phyloP scores from a whole-genome alignment of 1,284 basidiomycete genomes.

The Coniferiporia sulphurascens region DNA sequence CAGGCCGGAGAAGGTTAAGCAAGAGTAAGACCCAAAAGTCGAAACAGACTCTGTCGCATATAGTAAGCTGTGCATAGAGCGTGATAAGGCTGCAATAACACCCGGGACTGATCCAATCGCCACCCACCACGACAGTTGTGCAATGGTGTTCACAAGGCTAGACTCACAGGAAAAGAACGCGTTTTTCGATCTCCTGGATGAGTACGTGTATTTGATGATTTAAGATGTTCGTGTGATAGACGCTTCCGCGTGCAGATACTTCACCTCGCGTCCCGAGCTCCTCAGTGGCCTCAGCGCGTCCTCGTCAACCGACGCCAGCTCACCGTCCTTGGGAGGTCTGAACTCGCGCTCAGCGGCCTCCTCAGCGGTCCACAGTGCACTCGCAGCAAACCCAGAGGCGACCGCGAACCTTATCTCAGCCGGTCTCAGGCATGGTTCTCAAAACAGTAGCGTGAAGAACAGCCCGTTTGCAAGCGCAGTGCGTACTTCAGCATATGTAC shows the following conservation, averaged over 20 bases:
- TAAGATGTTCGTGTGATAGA: background rate
- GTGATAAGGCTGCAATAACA: too few relatives aligned
- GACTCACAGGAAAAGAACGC: slow-evolving; percentile 65
- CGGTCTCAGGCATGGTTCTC: slow-evolving; percentile 32
- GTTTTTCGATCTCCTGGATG: slow-evolving; percentile 73
- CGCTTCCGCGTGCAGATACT: slow-evolving; percentile 44
- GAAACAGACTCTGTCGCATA: too few relatives aligned
- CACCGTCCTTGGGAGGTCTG: background rate
- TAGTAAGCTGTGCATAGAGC: too few relatives aligned
- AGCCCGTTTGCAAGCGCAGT: slow-evolving; percentile 16
- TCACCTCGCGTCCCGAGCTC: slow-evolving; percentile 69
- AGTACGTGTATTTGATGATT: slow-evolving; percentile 38
- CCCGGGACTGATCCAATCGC: too few relatives aligned
- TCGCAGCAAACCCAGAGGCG: slow-evolving; percentile 41
- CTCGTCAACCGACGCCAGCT: background rate
- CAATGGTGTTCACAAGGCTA: slow-evolving; percentile 68
- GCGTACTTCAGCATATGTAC: background rate
- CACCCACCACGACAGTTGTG: background rate
- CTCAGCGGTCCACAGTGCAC: slow-evolving; percentile 44
- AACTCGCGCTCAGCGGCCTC: slow-evolving; percentile 30
- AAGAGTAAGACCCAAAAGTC: too few relatives aligned
- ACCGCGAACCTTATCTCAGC: slow-evolving; percentile 38
- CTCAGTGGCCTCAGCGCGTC: slow-evolving; percentile 25
- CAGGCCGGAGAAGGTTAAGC: too few relatives aligned
- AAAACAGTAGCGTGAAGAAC: slow-evolving; percentile 15